Evolutionary conservation across 176 grass and related monocot genomes (phyloP).

Genomic region (Oryza glaberrima): DNA sequence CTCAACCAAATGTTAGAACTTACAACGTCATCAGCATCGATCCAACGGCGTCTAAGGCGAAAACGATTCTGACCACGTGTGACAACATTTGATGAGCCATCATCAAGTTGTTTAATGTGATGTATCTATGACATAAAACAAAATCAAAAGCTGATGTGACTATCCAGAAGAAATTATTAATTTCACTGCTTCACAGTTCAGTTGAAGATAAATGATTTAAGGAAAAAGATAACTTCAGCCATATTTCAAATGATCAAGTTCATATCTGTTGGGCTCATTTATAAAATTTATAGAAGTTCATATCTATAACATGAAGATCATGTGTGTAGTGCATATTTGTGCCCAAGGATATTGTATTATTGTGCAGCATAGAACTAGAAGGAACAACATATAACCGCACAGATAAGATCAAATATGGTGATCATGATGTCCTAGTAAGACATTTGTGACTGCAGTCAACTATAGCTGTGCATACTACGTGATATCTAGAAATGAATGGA

Average conservation of each 20-base stretch:
- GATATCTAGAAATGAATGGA: conserved; percentile 26
- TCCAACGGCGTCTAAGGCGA: conserved; percentile 66
- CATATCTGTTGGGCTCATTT: neutral
- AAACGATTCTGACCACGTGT: conserved; percentile 85
- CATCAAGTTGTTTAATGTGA: conserved; percentile 58
- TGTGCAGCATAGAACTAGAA: conserved; percentile 2
- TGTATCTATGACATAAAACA: conserved; percentile 65
- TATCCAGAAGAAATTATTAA: conserved; percentile 26
- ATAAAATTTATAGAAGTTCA: neutral
- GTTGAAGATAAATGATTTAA: conserved; percentile 30
- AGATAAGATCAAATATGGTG: conserved; percentile 16
- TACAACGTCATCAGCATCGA: conserved; percentile 77
- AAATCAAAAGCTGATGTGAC: conserved; percentile 22
- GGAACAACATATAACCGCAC: conserved; percentile 7
- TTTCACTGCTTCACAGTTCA: neutral
- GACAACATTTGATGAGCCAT: conserved; percentile 71
- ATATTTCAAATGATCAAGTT: neutral
- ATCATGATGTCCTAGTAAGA: conserved; percentile 24
- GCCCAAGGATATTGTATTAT: conserved; percentile 15
- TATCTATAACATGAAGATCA: neutral
- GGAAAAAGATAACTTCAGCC: conserved; percentile 1
- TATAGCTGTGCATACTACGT: conserved; percentile 1
- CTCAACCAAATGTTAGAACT: conserved; percentile 41
- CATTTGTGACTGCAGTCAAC: conserved; percentile 11
- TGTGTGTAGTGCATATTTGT: conserved; percentile 3